Conservation (phyloP, 2,329 filamentous ascomycete species). For the Ceratocystis albifundus region DNA sequence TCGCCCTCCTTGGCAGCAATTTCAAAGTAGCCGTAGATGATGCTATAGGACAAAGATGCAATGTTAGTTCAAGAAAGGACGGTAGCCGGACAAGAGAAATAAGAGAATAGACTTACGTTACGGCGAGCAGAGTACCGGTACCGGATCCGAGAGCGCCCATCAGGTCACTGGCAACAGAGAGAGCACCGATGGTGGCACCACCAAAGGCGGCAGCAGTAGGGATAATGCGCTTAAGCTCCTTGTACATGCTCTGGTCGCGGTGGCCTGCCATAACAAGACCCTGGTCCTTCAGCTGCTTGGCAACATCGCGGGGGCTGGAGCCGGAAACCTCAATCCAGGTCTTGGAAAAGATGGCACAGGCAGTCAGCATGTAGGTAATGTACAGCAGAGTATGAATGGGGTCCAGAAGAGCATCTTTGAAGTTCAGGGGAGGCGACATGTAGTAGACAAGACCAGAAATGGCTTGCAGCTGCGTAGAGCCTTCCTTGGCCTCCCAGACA, state of each 20-base stretch:
- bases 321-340: slow-evolving; percentile 99
- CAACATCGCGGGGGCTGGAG: slow-evolving; percentile 92
- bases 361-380: slow-evolving; percentile 93
- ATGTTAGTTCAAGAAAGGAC: slow-evolving; percentile 28
- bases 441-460: slow-evolving; percentile 94
- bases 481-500: slow-evolving; percentile 96
- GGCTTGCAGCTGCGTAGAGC: slow-evolving; percentile 88
- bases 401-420: slow-evolving; percentile 92
- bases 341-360: slow-evolving; percentile 98
- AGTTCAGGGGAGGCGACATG: slow-evolving; percentile 97
- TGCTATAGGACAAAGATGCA: slow-evolving; percentile 41
- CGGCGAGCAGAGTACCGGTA: slow-evolving; percentile 93
- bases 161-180: slow-evolving; percentile 90
- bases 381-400: slow-evolving; percentile 94
- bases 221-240: slow-evolving; percentile 98
- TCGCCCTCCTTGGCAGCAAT: slow-evolving; percentile 98
- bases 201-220: slow-evolving; percentile 96
- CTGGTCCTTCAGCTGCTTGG: slow-evolving; percentile 99
- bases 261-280: slow-evolving; percentile 98
- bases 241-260: slow-evolving; percentile 99
- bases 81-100: background rate
- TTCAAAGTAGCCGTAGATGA: slow-evolving; percentile 99
- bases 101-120: slow-evolving; percentile 61
- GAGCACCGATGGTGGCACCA: slow-evolving; percentile 95
- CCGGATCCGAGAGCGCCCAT: slow-evolving; percentile 91